Base-by-base conservation (phyloP, 2,329 filamentous ascomycete species). In the Paramyrothecium sp. region DNA sequence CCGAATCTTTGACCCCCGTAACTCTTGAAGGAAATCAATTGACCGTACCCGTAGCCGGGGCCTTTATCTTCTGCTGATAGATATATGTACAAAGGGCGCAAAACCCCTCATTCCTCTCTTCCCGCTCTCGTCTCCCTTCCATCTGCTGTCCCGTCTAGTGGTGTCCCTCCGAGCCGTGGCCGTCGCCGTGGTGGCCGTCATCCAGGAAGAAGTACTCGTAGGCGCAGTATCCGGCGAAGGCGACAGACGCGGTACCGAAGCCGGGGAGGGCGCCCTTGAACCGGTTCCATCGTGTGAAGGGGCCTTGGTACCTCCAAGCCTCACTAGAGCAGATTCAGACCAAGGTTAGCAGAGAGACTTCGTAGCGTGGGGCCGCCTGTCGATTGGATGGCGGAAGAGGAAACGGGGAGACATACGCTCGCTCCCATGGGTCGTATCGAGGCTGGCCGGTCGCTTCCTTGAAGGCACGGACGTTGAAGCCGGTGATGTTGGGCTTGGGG, bases 231-330 rank as follows among this genome's bases (percentile, higher is more conserved):
- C 81, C 88, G 53, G 89, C 87, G 74, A 99, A 99, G 50, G 94
- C 93, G 59, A 95, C 93, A 5, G 90, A 90, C 33, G 92, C 95
- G 67, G 94, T 96, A 63, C 95, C 95, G 67, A 99, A 83, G 60
- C 95, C 95, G 41, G 95, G 95, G 73, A 99, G 92, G 62, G 87
- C 81, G 69, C 84, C 81, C 79, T 89, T 92, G 81, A 97, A 95
- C 67, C 95, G 89, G 79, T 97, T 96, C 79, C 82, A 90, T 67
- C 94, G 86, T 64, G 88, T 89, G 81, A 97, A 98, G 55, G 86
- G 88, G 62, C 94, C 95, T 38, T 84, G 88, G 81, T 97, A 97
- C 76, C 95, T 86, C 95, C 95, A 99, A 71, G 90, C 85, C 81
- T 99, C 95, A 71, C 95, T 99, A 30, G 22, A 41, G 23, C 13